Percentiles rank a stretch among this genome's conserved stretches.
phyloP scores from a whole-genome alignment of 805 yeast species.

The Candida wancherniae region DNA sequence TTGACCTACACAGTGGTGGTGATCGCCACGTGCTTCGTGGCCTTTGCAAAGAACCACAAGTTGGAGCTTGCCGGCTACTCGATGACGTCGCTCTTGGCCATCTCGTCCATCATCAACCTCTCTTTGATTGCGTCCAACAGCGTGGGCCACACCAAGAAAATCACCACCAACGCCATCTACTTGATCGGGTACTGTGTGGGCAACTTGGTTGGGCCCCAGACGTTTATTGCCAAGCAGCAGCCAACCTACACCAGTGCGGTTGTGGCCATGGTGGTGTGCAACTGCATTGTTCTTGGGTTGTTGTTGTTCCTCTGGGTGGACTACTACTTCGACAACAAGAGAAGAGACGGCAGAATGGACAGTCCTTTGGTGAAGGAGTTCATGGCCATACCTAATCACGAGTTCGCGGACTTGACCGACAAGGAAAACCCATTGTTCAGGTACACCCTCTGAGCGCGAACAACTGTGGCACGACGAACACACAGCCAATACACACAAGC shows the following conservation, averaged over 20 bases:
- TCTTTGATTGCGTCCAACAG: constrained; percentile 43
- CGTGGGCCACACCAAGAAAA: constrained; percentile 56
- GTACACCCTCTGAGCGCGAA: constrained; percentile 32
- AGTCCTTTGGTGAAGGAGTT: constrained; percentile 18
- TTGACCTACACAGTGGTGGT: constrained; percentile 20
- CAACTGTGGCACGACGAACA: too few species aligned
- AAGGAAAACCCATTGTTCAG: constrained; percentile 51
- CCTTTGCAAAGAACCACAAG: constrained; percentile 31
- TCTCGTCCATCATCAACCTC: constrained; percentile 26
- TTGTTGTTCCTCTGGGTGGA: constrained; percentile 23
- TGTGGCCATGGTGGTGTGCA: constrained; percentile 37
- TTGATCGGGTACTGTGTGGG: constrained; percentile 52
- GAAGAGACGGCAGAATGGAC: constrained; percentile 25
- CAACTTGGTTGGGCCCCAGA: constrained; percentile 52
- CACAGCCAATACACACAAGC: too few species aligned
- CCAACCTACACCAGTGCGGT: constrained; percentile 40
- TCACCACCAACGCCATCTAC: constrained; percentile 40
- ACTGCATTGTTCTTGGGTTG: constrained; percentile 20
- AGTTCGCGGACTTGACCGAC: constrained; percentile 52
- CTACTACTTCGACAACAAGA: constrained; percentile 33
- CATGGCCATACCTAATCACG: constrained; percentile 34
- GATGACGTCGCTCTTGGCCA: constrained; percentile 31
- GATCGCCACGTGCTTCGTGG: constrained; percentile 34
- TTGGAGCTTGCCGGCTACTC: constrained; percentile 26
- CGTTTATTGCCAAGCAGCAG: constrained; percentile 39